phyloP scores from a whole-genome alignment of 2,329 filamentous ascomycete species.

The Sporothrix protearum region DNA sequence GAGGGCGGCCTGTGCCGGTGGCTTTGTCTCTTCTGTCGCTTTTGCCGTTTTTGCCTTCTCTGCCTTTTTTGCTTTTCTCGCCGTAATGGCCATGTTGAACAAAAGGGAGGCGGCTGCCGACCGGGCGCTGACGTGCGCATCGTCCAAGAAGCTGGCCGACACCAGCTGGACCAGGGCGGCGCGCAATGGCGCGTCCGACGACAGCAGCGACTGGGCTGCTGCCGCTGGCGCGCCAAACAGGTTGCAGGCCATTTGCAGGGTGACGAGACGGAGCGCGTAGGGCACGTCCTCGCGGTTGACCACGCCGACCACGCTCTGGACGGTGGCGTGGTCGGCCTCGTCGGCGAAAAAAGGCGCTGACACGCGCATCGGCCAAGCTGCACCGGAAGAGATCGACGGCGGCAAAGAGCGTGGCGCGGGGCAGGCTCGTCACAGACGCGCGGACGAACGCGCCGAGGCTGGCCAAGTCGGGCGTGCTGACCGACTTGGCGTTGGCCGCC shows the following conservation, averaged over 20 bases:
- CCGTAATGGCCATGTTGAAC: constrained; percentile 73
- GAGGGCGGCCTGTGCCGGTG: constrained; percentile 37
- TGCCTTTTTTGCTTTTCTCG: constrained; percentile 46
- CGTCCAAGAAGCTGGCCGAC: constrained; percentile 74
- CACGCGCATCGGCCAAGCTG: constrained; percentile 69
- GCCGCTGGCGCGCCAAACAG: constrained; percentile 62
- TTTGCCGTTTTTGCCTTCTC: too few relatives aligned
- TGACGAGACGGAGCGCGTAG: constrained; percentile 79
- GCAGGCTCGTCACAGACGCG: constrained; percentile 52
- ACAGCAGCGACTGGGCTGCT: constrained; percentile 62
- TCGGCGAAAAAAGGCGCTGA: constrained; percentile 79
- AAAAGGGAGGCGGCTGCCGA: constrained; percentile 78
- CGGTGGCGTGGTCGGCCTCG: constrained; percentile 62
- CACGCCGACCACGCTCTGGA: constrained; percentile 58
- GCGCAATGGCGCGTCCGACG: constrained; percentile 51
- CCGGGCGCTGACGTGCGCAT: constrained; percentile 67
- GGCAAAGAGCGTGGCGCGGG: constrained; percentile 67
- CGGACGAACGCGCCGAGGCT: constrained; percentile 61
- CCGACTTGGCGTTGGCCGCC: constrained; percentile 48
- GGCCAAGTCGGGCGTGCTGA: constrained; percentile 65
- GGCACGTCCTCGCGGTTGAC: constrained; percentile 58
- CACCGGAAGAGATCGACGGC: constrained; percentile 81
- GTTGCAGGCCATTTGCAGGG: constrained; percentile 79
- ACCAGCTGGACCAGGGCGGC: constrained; percentile 64
- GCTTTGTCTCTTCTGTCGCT: too few relatives aligned